phyloP scores from a whole-genome alignment of 1,284 basidiomycete genomes.

The Tilletiaria anomala region DNA sequence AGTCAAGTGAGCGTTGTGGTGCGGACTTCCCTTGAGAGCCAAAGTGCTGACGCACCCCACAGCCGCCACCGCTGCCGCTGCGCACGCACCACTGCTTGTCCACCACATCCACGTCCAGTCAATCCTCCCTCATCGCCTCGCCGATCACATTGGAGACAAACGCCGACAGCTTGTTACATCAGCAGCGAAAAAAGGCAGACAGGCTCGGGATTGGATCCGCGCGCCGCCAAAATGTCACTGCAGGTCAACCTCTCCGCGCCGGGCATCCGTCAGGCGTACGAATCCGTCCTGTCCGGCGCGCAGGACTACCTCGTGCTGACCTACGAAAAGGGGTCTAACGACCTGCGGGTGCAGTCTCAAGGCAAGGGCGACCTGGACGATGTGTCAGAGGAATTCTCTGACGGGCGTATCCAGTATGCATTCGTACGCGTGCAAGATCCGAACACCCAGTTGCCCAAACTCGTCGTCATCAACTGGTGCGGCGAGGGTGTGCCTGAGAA shows the following conservation, averaged over 20 bases:
- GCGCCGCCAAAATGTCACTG: constrained; percentile 24
- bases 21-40: too few species aligned
- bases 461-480: constrained; percentile 62
- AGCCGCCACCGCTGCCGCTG: too few species aligned
- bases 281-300: constrained; percentile 41
- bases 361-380: constrained; percentile 58
- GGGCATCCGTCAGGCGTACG: constrained; percentile 44
- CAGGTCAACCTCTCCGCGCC: constrained; percentile 55
- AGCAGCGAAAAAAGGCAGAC: too few species aligned
- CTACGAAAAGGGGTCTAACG: constrained; percentile 71
- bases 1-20: too few species aligned
- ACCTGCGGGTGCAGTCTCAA: constrained; percentile 66
- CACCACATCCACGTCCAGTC: too few species aligned
- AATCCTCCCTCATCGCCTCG: too few species aligned
- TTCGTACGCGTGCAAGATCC: constrained; percentile 77
- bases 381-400: constrained; percentile 81
- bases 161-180: too few species aligned
- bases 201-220: too few species aligned
- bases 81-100: too few species aligned
- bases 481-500: constrained; percentile 87
- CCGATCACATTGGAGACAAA: too few species aligned
- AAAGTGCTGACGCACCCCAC: too few species aligned
- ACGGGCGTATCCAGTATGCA: constrained; percentile 88
- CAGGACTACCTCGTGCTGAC: constrained; percentile 78
- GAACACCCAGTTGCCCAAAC: constrained; percentile 78